Evolutionary conservation across 73 alveolate species (phyloP).

Genomic region (Paramecium sexaurelia): DNA sequence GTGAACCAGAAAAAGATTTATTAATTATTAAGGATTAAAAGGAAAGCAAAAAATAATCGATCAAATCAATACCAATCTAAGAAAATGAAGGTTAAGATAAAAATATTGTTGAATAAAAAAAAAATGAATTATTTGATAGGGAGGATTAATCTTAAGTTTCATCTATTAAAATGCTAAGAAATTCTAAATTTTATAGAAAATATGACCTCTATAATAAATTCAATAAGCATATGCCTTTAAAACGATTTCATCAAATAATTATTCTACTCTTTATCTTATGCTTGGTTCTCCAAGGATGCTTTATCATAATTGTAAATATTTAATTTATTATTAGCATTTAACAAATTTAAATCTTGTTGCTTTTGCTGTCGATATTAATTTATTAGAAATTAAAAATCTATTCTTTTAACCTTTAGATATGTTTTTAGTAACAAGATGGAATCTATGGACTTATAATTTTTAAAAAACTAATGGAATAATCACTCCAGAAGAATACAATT

Average conservation of each 20-base stretch:
- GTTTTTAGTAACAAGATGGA: slow-evolving; percentile 48
- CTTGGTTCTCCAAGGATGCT: neutral
- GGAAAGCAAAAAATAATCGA: neutral
- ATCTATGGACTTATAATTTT: neutral
- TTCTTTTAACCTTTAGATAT: neutral
- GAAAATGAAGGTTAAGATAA: neutral
- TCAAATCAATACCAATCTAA: neutral
- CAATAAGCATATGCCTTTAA: neutral
- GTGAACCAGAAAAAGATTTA: neutral
- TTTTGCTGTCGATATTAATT: neutral
- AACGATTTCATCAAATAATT: neutral
- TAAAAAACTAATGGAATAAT: neutral
- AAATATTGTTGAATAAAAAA: neutral
- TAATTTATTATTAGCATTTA: neutral
- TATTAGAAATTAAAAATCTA: slow-evolving; percentile 1
- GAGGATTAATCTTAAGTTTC: slow-evolving; percentile 44
- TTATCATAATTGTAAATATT: neutral
- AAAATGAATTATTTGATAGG: neutral
- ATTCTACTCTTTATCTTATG: neutral
- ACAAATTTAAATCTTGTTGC: neutral
- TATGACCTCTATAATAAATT: slow-evolving; percentile 17
- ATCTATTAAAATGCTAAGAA: neutral
- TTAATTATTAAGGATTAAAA: neutral
- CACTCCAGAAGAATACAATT: neutral
- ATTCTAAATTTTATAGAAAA: slow-evolving; percentile 26